Evolutionary conservation across 495 filamentous ascomycete genomes (phyloP), one percentile per base, ranked within the genome.

Genomic region (Podospora pseudopauciseta): DNA sequence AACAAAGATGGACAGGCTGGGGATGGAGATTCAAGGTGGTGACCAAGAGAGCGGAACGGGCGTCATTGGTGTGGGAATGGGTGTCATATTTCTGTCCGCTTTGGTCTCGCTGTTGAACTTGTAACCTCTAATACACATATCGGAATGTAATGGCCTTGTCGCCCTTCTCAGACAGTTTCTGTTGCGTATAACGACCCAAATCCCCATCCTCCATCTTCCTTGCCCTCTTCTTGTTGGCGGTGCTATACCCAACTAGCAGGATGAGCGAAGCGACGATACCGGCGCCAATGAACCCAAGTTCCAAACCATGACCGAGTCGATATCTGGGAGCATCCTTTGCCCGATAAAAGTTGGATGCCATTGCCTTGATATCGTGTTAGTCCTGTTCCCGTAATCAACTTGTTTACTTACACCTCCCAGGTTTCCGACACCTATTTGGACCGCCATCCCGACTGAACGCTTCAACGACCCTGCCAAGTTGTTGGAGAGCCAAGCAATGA

Each of bases 321-420:
- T 89, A 94, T 20, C 84, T 79, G 0, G 90, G 90, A 6, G 80
- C 78, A 69, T 93, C 90, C 27, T 81, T 79, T 5, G 80, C 69
- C 18, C 91, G 86, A 72, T 93, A 94, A 76, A 94, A 92, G 71
- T 93, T 92, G 2, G 87, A 87, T 0, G 90, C 86, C 86, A 93
- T 91, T 1, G 90, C 81, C 75, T 78, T 44, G 20, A 15, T 18
- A 23, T 64, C 28, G 63, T 28, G 82, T 85, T 26, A 67, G 67
- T 20, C 65, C 18, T 64, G 9, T n/a, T 57, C 6, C 18, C 54
- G 20, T 5, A 23, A 57, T 18, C 2, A n/a, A 73, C 75, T 68
- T 71, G 76, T 23, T 23, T 23, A 73, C 77, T 69, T 71, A 77
- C 79, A 34, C 91, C 91, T 20, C 86, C 89, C 4, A 93, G 77